Base-by-base conservation (phyloP, 768 basidiomycete species). In the Mycena albidolilacea region DNA sequence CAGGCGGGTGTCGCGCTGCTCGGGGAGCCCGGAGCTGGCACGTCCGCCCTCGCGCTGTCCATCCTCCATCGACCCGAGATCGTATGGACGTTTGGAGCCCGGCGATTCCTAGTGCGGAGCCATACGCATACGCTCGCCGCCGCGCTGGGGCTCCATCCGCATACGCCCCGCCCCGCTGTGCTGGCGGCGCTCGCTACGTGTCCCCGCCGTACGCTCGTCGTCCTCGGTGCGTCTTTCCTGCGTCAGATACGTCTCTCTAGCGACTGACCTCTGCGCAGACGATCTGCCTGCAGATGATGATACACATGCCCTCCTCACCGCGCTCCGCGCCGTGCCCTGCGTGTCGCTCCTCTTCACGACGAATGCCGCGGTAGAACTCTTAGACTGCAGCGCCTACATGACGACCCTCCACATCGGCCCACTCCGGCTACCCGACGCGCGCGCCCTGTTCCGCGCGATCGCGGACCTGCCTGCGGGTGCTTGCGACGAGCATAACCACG, bases 391-490 rank as follows among this genome's bases (percentile, higher is more conserved):
- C 19, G 11, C 4, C 19, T 63, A 9, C 17, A 64, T 30, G 30
- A 30, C 37, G n/a, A 21, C 44, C 14, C 14, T 64, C 5, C 62
- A 38, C 1, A 41, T 75, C 41, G 70, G 66, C 35, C 65, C 75
- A 0, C 71, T 76, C 12, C 37, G 61, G 12, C 69, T 73, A 8
- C 37, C 64, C 48, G 71, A 64, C 21, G 67, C 75, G 4, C 75
- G 69, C 62, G 48, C 59, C 8, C 71, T 76, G 23, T 76, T 76
- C 52, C 65, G 48, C 15, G 64, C 71, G 0, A 68, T 76, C 44
- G 68, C 75, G 11, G 75, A 70, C 60, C 23, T 73, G 7, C 68
- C 75, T 5, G 23, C 62, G n/a, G n/a, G 11, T n/a, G 14, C 52
- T 54, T 54, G 11, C 3, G 55, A 37, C 43, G 37, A 39, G 7